Conservation (phyloP, 2,329 filamentous ascomycete species). For the Emericellopsis cladophorae region DNA sequence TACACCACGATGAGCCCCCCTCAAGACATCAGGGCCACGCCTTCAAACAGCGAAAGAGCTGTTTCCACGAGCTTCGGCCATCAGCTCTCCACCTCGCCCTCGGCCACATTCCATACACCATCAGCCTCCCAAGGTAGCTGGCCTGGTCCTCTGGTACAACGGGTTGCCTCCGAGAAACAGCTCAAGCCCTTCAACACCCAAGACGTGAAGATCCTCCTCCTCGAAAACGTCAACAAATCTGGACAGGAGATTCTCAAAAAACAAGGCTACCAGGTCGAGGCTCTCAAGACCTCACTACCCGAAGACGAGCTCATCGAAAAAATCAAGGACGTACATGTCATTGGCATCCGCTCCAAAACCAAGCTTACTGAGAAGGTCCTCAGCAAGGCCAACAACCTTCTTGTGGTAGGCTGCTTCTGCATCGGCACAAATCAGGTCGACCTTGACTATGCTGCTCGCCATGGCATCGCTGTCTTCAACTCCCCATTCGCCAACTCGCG, state of each 20-base stretch:
- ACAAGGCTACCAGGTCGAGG: conserved; percentile 95
- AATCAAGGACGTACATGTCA: conserved; percentile 94
- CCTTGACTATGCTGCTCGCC: conserved; percentile 66
- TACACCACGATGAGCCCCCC: conserved; percentile 25
- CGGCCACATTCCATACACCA: conserved; percentile 49
- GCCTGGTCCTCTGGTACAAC: conserved; percentile 26
- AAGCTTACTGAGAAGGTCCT: conserved; percentile 81
- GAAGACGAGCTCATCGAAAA: conserved; percentile 95
- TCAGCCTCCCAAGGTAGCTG: conserved; percentile 62
- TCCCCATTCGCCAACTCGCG: conserved; percentile 97
- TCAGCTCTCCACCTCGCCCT: conserved; percentile 60
- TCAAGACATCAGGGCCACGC: conserved; percentile 32
- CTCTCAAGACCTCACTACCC: conserved; percentile 74
- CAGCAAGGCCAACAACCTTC: conserved; percentile 79
- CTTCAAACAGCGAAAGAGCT: conserved; percentile 8
- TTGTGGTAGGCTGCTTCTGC: conserved; percentile 96
- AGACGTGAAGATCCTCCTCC: conserved; percentile 88
- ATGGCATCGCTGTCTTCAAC: conserved; percentile 96
- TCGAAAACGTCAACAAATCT: conserved; percentile 92
- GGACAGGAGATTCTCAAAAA: conserved; percentile 68
- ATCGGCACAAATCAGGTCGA: conserved; percentile 97
- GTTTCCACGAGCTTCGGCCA: conserved; percentile 46
- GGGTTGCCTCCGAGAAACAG: conserved; percentile 42
- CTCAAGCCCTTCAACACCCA: conserved; percentile 92
- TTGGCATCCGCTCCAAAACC: conserved; percentile 96